Base-by-base conservation (phyloP, 306 rosid genomes). In the Acmispon strigosus region DNA sequence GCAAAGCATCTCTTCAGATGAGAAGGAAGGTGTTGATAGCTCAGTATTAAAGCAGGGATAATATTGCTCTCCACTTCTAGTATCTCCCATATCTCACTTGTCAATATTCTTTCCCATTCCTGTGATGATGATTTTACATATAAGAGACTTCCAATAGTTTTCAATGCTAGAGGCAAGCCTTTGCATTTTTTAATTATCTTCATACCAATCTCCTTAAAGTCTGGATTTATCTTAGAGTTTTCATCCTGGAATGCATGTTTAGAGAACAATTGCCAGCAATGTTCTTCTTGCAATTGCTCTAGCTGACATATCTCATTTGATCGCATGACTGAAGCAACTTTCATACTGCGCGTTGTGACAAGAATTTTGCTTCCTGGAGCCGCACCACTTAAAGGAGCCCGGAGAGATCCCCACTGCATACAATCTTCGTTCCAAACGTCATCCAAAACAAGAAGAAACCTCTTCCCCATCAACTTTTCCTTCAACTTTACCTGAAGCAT, bases 1-100 rank as follows among this genome's bases (percentile, higher is more conserved):
- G 50, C 62, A 37, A 67, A 67, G 36, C 73, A 67, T 22, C 62
- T 51, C 4, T 51, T 67, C 0, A 51, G 60, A 67, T 36, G 19
- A 34, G 73, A 51, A 49, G 73, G 73, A 17, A 67, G 73, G 17
- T 67, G 57, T 11, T 67, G 47, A 53, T 67, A 67, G 50, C 73
- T 67, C 49, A 67, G 13, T 3, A 12, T 11, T n/a, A 67, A 37
- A 67, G 73, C 73, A 6, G 73, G 73, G 8, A 67, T 36, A 3
- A 67, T 18, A 13, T 52, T 27, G 43, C 12, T 19, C 4, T 67
- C 37, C 1, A 17, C 73, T 3, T 3, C n/a, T 15, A 29, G 18
- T 34, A 67, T 17, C 9, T 51, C 50, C 73, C 62, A 67, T 36
- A 51, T 12, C 13, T 67, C 20, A 7, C 73, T 51, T 20, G 1